Conservation (phyloP, 495 filamentous ascomycete genomes). For the Aspergillus carlsbadensis region DNA sequence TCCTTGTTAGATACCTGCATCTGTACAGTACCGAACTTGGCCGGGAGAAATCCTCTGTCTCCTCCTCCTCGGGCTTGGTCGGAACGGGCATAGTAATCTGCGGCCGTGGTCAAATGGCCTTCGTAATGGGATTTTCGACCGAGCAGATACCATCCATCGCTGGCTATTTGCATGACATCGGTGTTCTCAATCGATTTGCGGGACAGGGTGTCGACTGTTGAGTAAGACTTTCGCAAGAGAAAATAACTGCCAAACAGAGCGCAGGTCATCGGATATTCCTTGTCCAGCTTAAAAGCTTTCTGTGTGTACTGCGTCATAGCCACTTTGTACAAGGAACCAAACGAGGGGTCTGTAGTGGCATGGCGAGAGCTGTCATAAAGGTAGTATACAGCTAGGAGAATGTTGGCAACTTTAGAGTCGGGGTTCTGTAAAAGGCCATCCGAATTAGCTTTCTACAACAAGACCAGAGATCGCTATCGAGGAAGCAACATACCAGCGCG, state of each 20-base stretch:
- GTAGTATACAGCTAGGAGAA: slow-evolving; percentile 84
- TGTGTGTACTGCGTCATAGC: slow-evolving; percentile 94
- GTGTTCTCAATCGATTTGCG: slow-evolving; percentile 93
- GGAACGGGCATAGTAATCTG: slow-evolving; percentile 80
- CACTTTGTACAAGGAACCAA: slow-evolving; percentile 79
- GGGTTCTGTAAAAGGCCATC: slow-evolving; percentile 55
- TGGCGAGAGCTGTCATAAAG: slow-evolving; percentile 78
- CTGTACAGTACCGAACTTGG: slow-evolving; percentile 90
- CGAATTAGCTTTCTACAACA: background rate
- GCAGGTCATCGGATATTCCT: slow-evolving; percentile 86
- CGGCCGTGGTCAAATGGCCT: slow-evolving; percentile 63
- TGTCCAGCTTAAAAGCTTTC: slow-evolving; percentile 92
- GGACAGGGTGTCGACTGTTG: slow-evolving; percentile 79
- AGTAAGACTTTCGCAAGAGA: slow-evolving; percentile 69
- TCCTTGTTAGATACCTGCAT: slow-evolving; percentile 81
- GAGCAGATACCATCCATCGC: slow-evolving; percentile 94
- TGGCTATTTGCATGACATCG: slow-evolving; percentile 91
- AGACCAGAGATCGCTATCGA: background rate
- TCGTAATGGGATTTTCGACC: slow-evolving; percentile 84
- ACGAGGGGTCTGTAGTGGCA: slow-evolving; percentile 72
- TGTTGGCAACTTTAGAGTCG: slow-evolving; percentile 86
- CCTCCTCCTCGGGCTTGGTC: slow-evolving; percentile 85
- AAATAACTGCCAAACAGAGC: slow-evolving; percentile 88
- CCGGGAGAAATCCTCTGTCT: slow-evolving; percentile 84
- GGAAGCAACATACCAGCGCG: slow-evolving; percentile 54